Evolutionary conservation across 2,329 filamentous ascomycete genomes (phyloP), one percentile per base, ranked within the genome.

Genomic region (Ceratocystis alfenasii): DNA sequence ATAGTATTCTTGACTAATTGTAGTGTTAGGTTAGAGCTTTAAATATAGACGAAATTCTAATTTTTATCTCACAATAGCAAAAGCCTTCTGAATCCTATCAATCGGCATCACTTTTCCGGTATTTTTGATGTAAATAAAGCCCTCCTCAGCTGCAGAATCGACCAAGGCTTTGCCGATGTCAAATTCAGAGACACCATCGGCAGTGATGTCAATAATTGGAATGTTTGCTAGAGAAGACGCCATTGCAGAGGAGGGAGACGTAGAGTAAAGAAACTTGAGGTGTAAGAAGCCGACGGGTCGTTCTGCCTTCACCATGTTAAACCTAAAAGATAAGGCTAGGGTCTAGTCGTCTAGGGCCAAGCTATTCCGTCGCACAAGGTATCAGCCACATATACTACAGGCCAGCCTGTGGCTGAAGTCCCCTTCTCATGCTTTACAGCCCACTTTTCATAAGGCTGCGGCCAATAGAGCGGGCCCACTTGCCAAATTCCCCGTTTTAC

Each of bases 81-180:
- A 97, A 7, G 88, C 86, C 57, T 79, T 77, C 8, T 88, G 80
- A 50, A 96, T 84, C 64, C 86, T 82, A 33, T 81, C 75, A 0
- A 80, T 76, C 0, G 87, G 78, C 61, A 96, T 89, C 68, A 87
- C 84, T 12, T 80, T 79, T 55, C 86, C 87, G 25, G 84, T 81
- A 72, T 90, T 92, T 72, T 85, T 87, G 71, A 97, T 85, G 74
- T 94, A 97, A 68, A 96, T 83, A 75, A 97, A 97, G 68, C 93
- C 93, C 75, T 91, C 87, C 65, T 87, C 85, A 46, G 85, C 83
- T 1, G 91, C 92, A 0, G 93, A 93, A 68, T 88, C 82, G 53
- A 96, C 84, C 53, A 97, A 81, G 69, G 85, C 81, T 65, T 83
- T 83, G 63, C 88, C 87, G 22, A 85, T 76, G 59, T 78, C 74